Evolutionary conservation across 345 rosid genomes (phyloP), one percentile per base, ranked within the genome.

Genomic region (Cochlearia excelsa): DNA sequence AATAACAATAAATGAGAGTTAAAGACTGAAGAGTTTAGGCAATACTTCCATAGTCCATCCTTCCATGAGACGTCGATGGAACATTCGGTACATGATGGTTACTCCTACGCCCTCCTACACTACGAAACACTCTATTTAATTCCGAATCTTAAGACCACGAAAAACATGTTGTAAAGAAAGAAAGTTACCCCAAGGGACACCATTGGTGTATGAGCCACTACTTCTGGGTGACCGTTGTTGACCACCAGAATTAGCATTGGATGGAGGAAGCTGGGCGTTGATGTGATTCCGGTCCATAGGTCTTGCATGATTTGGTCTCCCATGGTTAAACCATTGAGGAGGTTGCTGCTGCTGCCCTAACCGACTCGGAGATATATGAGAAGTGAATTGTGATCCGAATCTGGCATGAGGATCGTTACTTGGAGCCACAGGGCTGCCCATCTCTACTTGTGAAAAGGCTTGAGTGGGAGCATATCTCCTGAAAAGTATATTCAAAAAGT

Each of bases 141-240:
- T 48, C 39, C 33, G 26, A 64, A 31, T 49, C 38, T 29, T 47
- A 27, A n/a, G 41, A 62, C 29, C 31, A 38, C 48, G 3, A 31
- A 3, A 11, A 28, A 45, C 33, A 44, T 35, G 51, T 43, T 48
- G 1, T 6, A 42, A 57, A 44, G 31, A 30, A 11, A 31, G 39
- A 75, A 59, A 68, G 67, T 58, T 86, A 91, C 99, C 97, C 99
- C 92, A 93, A 65, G 95, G 78, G 54, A 77, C 69, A 71, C 87
- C 80, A 65, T 71, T 81, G 74, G 77, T 75, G 56, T 69, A 81
- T 63, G 99, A 83, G 67, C 97, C 82, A 67, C 82, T 78, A 76
- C 66, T 93, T 72, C 92, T 82, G 29, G 95, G 91, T 62, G 99
- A 87, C 63, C 65, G 95, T 49, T 81, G 95, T 49, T 81, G 85